These are phyloP conservation scores for Neodidymelliopsis sp. DNA, from an alignment of 2,329 filamentous ascomycete species.

Conservation along the genomic window DNA sequence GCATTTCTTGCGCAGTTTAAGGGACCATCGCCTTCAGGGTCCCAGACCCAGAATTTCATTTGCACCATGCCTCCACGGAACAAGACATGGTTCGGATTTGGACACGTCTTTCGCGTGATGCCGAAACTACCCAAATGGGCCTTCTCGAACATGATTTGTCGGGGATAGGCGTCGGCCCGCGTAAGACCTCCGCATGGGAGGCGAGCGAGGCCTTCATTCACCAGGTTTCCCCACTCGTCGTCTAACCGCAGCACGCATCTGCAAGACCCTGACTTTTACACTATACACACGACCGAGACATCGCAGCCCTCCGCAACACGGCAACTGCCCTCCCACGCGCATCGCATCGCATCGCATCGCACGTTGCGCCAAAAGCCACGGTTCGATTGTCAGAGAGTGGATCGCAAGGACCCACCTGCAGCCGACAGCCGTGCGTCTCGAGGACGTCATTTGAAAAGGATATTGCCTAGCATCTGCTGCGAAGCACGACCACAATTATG, in stretches of 20 bases:
- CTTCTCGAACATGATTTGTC: constrained; percentile 20
- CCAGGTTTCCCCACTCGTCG: constrained; percentile 19
- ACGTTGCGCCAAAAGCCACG: constrained; percentile 27
- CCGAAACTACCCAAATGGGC: constrained; percentile 20
- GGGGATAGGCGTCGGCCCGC: constrained; percentile 20
- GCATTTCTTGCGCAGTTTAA: no score
- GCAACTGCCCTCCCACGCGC: constrained; percentile 10
- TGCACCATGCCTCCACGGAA: not conserved
- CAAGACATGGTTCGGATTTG: not conserved
- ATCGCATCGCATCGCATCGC: constrained; percentile 14
- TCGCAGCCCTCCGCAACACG: constrained; percentile 11
- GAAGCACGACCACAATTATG: constrained; percentile 39
- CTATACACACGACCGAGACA: constrained; percentile 9
- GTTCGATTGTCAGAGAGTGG: constrained; percentile 5
- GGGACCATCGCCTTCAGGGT: no score
- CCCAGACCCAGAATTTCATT: no score
- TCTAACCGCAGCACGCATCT: constrained; percentile 23
- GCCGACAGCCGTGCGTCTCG: constrained; percentile 26
- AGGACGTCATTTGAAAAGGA: constrained; percentile 39
- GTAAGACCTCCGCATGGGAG: constrained; percentile 22
- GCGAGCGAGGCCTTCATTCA: constrained; percentile 16
- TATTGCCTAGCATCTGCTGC: constrained; percentile 27
- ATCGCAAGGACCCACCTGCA: constrained; percentile 15
- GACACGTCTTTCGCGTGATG: constrained; percentile 8
- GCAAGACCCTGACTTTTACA: constrained; percentile 24